Base-by-base conservation (phyloP, 1,284 basidiomycete genomes). In the Irpex lacteus region DNA sequence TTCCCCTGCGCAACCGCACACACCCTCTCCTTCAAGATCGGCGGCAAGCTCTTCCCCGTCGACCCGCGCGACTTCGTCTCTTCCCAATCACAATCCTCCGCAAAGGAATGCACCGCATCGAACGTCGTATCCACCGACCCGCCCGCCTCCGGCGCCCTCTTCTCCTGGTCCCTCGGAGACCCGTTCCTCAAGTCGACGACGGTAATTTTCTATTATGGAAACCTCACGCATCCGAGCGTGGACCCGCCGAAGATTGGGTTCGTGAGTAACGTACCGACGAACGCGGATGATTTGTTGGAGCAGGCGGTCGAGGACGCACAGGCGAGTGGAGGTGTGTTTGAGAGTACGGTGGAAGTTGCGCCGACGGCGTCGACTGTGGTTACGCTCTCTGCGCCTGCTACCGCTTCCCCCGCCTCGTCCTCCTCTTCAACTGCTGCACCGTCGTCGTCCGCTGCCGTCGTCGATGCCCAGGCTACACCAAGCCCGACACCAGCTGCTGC, bases 221-320 rank as follows among this genome's bases (percentile, higher is more conserved):
- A 90, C 69, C 71, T 90, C 49, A 83, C 83, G 0, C 79, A 86
- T 66, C 89, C 88, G 1, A 86, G 84, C 0, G 74, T 76, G 59
- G 88, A 91, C 71, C 83, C 84, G 1, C 87, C 90, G 0, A 82
- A 84, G n/a, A 83, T 92, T 61, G 90, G 89, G 7, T 82, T 92
- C 63, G 70, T 88, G 50, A 90, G 88, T 8, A 88, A 86, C 0
- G 87, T 91, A 2, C 86, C 87, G 0, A 44, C 67, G 13, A 79
- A 88, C 68, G 86, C 86, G 3, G 72, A 65, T 36, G 73, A 75
- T 2, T 70, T 73, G 57, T 72, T 86, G 55, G 69, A 72, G 62
- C 70, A 73, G 4, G 83, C 81, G 0, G 77, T 85, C 1, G 61
- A 69, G 2, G 69, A 73, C 13, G 85, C 85, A 0, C 63, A 71